These are phyloP conservation scores for Cadophora sp. DNA, from an alignment of 2,329 filamentous ascomycete genomes.

Conservation along the genomic window DNA sequence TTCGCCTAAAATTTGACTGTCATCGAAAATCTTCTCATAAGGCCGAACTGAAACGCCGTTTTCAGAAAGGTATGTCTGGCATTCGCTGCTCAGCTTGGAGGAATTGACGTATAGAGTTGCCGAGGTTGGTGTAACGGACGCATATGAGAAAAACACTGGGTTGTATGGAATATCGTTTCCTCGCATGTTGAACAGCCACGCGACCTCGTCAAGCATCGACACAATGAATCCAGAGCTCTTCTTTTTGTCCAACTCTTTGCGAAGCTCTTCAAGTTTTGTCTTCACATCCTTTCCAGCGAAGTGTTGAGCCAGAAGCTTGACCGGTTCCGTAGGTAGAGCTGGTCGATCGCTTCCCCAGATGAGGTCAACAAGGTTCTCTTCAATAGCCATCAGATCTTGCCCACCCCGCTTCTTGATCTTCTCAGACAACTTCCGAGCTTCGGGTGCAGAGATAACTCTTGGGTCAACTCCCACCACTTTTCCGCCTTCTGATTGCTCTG, in stretches of 20 bases:
- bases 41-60: conserved; percentile 78
- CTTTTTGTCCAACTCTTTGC: conserved; percentile 92
- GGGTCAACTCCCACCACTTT: conserved; percentile 93
- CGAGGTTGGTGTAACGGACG: conserved; percentile 77
- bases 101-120: conserved; percentile 87
- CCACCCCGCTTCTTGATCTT: conserved; percentile 89
- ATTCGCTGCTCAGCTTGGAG: conserved; percentile 74
- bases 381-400: conserved; percentile 74
- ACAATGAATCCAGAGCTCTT: conserved; percentile 87
- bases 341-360: conserved; percentile 85
- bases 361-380: conserved; percentile 85
- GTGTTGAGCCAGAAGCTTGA: conserved; percentile 73
- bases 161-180: conserved; percentile 97
- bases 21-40: conserved; percentile 81
- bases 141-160: conserved; percentile 98
- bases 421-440: conserved; percentile 78
- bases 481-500: conserved; percentile 83
- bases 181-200: conserved; percentile 97
- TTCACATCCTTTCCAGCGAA: conserved; percentile 84
- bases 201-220: conserved; percentile 94
- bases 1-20: conserved; percentile 70
- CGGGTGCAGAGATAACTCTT: conserved; percentile 77
- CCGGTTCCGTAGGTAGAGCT: conserved; percentile 74
- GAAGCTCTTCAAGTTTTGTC: conserved; percentile 82
- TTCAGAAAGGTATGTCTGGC: conserved; percentile 71